A percentile compares a stretch with the other conserved stretches of the same genome.
These are phyloP conservation scores for Serendipita sp. DNA, from an alignment of 768 basidiomycete genomes.

Conservation along the genomic window DNA sequence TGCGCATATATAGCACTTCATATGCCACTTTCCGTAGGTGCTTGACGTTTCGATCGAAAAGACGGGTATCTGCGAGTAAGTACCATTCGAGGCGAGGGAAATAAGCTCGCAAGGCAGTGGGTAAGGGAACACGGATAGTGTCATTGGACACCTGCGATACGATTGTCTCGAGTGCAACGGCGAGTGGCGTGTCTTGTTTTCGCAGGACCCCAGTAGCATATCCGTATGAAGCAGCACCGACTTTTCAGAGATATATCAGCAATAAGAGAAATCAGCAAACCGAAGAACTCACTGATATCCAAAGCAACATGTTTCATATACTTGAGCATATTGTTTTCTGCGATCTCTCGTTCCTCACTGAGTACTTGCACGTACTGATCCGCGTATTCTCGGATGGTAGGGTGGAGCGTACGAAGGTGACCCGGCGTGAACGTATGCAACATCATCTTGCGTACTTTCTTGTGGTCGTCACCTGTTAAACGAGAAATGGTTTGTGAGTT, in stretches of 20 bases:
- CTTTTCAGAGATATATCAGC: not conserved
- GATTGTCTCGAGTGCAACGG: constrained; percentile 2
- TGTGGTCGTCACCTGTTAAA: not conserved
- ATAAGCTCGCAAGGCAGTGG: not conserved
- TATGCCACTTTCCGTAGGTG: not conserved
- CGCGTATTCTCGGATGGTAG: constrained; percentile 1
- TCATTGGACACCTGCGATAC: constrained; percentile 2
- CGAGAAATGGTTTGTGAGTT: not conserved
- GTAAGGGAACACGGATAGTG: not conserved
- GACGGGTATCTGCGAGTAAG: not conserved
- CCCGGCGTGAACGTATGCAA: not conserved
- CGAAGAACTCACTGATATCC: not conserved
- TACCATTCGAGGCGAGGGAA: constrained; percentile 4
- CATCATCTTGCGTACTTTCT: constrained; percentile 3
- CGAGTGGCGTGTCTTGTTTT: not conserved
- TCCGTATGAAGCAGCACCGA: not conserved
- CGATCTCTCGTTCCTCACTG: not conserved
- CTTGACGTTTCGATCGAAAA: not conserved
- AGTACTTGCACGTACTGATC: not conserved
- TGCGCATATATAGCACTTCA: constrained; percentile 4
- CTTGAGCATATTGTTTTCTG: not conserved
- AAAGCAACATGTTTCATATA: not conserved
- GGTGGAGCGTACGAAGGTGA: not conserved
- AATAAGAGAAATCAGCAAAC: not conserved
- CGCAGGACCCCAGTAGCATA: not conserved